Base-by-base conservation (phyloP, 2,329 filamentous ascomycete genomes). In the Pyricularia sp. region DNA sequence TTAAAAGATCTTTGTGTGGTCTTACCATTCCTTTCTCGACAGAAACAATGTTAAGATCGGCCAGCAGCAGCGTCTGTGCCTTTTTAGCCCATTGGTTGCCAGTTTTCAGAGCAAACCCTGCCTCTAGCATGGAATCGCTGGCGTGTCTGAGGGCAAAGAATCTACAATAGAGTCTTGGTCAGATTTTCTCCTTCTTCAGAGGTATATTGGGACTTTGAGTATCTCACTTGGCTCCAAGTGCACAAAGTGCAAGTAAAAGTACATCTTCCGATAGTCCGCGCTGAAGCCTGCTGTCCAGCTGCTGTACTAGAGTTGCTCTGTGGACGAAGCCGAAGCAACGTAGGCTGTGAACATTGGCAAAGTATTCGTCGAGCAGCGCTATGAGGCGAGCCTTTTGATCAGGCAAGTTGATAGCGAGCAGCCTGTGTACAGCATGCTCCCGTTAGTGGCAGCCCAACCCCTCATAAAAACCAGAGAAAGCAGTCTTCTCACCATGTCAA, bases 291-390 rank as follows among this genome's bases (percentile, higher is more conserved):
- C 69, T 33, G 59, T 70, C 69, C 11, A 74, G 67, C 25, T 72
- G 69, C 50, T 70, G 69, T 68, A 73, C 69, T 23, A 73, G 71
- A 17, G 70, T 69, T 12, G 72, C 71, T 69, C 71, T 73, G 68
- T 74, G 73, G 23, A 74, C 65, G 67, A 74, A 74, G 20, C 69
- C 72, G 58, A 73, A 72, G 58, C 66, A 74, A 14, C 73, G 70
- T 5, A 74, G 67, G 4, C 68, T 68, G 59, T 74, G 72, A 20
- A 73, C 67, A 26, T 72, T 73, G 65, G 36, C 42, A 65, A 74
- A 74, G 63, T 72, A 74, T n/a, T 72, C 69, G 28, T 74, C 72
- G 5, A 70, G 69, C 4, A 73, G 71, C 26, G 66, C 66, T 25
- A 67, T 55, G 25, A 67, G 50, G 2, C 42, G 25, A 26, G 50